These are phyloP conservation scores for Bauhinia variegata DNA, from an alignment of 306 rosid genomes.

Conservation along the genomic window DNA sequence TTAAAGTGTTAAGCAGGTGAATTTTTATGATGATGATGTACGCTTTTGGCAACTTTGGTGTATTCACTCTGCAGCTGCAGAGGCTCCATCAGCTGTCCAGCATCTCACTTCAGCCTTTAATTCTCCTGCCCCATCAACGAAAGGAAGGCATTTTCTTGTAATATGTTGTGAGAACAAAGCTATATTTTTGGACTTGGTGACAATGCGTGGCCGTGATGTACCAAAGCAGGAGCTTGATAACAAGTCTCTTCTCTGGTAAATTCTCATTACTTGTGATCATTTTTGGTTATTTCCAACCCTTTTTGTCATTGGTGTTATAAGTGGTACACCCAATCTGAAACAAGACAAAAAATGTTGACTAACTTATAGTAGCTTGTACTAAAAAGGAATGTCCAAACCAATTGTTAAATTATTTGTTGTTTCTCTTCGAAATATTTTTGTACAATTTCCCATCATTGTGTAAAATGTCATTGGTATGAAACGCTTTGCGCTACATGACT, in stretches of 20 bases:
- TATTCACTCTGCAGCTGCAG: conserved; percentile 91
- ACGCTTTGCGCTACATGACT: conserved; percentile 1
- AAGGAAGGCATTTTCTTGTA: conserved; percentile 98
- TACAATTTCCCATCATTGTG: conserved; percentile 4
- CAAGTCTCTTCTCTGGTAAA: conserved; percentile 90
- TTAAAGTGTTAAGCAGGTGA: conserved; percentile 93
- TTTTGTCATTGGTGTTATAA: conserved; percentile 13
- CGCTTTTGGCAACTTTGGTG: conserved; percentile 98
- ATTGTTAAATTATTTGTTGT: conserved; percentile 13
- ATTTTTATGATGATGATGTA: conserved; percentile 89
- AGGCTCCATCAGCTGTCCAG: conserved; percentile 84
- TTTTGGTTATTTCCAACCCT: conserved; percentile 2
- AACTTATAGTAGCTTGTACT: conserved; percentile 18
- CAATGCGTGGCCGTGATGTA: conserved; percentile 98
- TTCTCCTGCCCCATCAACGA: conserved; percentile 88
- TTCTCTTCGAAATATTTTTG: conserved; percentile 29
- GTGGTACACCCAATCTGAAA: conserved; percentile 10
- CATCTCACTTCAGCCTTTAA: conserved; percentile 68
- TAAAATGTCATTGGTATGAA: neutral
- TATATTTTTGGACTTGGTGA: conserved; percentile 95
- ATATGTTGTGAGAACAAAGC: conserved; percentile 96
- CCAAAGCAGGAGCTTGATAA: conserved; percentile 97
- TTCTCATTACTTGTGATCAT: conserved; percentile 26
- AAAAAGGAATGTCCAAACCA: neutral
- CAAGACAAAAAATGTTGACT: conserved; percentile 12